Percentiles rank a stretch among this genome's conserved stretches.
Conservation (phyloP, 805 yeast genomes). For the Komagataella phaffii region DNA sequence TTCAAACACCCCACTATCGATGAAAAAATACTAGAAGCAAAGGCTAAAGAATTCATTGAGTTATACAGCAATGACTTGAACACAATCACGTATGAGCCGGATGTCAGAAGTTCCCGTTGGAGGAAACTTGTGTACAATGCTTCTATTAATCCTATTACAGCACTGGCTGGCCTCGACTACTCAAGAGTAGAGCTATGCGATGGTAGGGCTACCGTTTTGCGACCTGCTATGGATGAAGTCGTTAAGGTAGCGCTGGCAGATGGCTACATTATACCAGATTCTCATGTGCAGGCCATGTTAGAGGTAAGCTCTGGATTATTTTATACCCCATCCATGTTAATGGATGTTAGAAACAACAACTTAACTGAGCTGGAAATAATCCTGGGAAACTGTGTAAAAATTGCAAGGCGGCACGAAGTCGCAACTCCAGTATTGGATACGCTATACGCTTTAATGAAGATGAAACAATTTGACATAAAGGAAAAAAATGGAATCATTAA, state of each 20-base stretch:
- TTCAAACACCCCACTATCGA: slow-evolving; percentile 27
- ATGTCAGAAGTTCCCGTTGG: slow-evolving; percentile 45
- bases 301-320: slow-evolving; percentile 46
- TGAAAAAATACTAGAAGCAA: slow-evolving; percentile 16
- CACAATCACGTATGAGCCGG: slow-evolving; percentile 22
- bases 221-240: slow-evolving; percentile 61
- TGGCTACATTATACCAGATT: slow-evolving; percentile 39
- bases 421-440: slow-evolving; percentile 45
- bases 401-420: slow-evolving; percentile 33
- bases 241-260: slow-evolving; percentile 55
- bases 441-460: slow-evolving; percentile 43
- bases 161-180: slow-evolving; percentile 45
- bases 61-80: slow-evolving; percentile 33
- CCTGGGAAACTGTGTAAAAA: slow-evolving; percentile 46
- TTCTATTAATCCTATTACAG: slow-evolving; percentile 47
- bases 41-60: slow-evolving; percentile 28
- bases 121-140: slow-evolving; percentile 60
- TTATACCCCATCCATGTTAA: slow-evolving; percentile 63
- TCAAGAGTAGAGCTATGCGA: slow-evolving; percentile 37
- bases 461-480: slow-evolving; percentile 47
- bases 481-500: slow-evolving; percentile 36
- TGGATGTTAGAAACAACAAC: slow-evolving; percentile 52
- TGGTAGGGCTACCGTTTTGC: slow-evolving; percentile 22
- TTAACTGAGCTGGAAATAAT: slow-evolving; percentile 63
- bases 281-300: slow-evolving; percentile 32